Base-by-base conservation (phyloP, 1,284 basidiomycete genomes). In the Meripilus lineatus region DNA sequence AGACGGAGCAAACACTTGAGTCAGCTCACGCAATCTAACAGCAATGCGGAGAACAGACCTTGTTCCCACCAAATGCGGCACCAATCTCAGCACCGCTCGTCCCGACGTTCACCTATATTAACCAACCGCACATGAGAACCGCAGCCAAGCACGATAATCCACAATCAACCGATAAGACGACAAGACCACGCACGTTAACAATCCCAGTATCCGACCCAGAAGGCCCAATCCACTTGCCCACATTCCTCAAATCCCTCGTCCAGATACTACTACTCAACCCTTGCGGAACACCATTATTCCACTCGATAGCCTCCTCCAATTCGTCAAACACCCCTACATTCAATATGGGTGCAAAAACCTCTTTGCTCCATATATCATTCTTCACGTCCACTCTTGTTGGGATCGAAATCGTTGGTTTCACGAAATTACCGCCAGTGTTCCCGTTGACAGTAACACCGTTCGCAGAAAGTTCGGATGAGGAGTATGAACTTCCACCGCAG, bases 41-140 rank as follows among this genome's bases (percentile, higher is more conserved):
- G 35, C 38, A 17, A 41, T 39, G 4, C 7, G 13, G 8, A 32
- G 34, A 43, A 64, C 72, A 34, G 38, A 83, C 84, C 80, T 94
- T 93, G 74, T 95, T 95, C 34, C 94, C 93, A 41, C 93, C 93
- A 58, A 96, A 96, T 0, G 87, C 89, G 6, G 84, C 84, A 40
- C 86, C 86, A 49, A 97, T 96, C 68, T 98, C 93, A 14, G 94
- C 93, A 18, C 94, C 93, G 57, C 86, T 91, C 0, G 93, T 95
- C 36, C 91, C 90, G 41, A 92, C 91, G 61, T 95, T 94, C 50
- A 94, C 81, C 85, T 91, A 30, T 58, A 38, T 58, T 26, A 14
- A 38, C 22, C 42, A 25, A 38, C 40, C 32, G 25, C 32, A 17
- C 37, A 37, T 51, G 14, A 33, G 15, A 18, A 26, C 15, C 45